These are phyloP conservation scores for Trichoderma endophyticum DNA, from an alignment of 2,329 filamentous ascomycete genomes.

Conservation along the genomic window DNA sequence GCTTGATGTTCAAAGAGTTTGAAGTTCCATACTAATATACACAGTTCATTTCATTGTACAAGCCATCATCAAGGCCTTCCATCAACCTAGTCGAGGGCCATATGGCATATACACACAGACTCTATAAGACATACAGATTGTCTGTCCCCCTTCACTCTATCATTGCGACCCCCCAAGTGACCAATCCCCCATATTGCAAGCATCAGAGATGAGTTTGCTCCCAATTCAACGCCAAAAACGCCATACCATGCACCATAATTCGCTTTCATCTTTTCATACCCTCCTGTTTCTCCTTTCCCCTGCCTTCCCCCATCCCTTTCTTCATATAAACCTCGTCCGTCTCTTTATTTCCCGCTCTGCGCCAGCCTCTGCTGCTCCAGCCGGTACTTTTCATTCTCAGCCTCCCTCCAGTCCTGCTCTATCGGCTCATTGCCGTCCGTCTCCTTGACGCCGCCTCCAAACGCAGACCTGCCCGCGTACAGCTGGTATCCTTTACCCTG, in stretches of 20 bases:
- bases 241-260: constrained; percentile 2
- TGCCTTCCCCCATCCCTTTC: background rate
- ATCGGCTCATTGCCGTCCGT: constrained; percentile 65
- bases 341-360: constrained; percentile 1
- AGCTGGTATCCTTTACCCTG: constrained; percentile 60
- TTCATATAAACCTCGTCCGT: background rate
- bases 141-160: background rate
- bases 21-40: background rate
- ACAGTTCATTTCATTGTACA: background rate
- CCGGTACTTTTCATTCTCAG: constrained; percentile 60
- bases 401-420: constrained; percentile 60
- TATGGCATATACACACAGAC: background rate
- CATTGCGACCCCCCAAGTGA: background rate
- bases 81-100: background rate
- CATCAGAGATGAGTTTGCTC: background rate
- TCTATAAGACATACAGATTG: too few species aligned
- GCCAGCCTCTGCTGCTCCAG: constrained; percentile 32
- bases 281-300: background rate
- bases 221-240: constrained; percentile 7
- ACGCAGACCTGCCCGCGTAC: constrained; percentile 74
- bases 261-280: background rate
- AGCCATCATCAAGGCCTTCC: background rate
- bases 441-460: constrained; percentile 59
- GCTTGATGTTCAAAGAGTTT: background rate
- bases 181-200: background rate